A percentile compares a stretch with the other conserved stretches of the same genome.
These are phyloP conservation scores for Rubroshorea leprosula DNA, from an alignment of 345 rosid genomes.

Conservation along the genomic window DNA sequence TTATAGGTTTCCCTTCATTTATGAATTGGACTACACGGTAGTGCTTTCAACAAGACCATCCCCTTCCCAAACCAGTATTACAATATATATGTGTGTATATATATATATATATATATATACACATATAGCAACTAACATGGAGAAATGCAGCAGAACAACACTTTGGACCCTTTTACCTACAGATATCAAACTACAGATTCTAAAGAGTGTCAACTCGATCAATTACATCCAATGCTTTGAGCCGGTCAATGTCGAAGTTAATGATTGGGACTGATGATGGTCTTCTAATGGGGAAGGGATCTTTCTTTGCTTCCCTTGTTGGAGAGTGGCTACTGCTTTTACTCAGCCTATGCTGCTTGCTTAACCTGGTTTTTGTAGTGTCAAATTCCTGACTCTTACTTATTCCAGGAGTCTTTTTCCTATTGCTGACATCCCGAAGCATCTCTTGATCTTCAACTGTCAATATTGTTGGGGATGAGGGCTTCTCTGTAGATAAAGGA, in stretches of 20 bases:
- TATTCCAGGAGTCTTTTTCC: constrained; percentile 72
- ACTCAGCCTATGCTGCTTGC: constrained; percentile 73
- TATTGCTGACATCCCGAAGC: constrained; percentile 80
- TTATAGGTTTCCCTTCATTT: too few species aligned
- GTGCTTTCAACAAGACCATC: too few species aligned
- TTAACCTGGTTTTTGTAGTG: constrained; percentile 49
- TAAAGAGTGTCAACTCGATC: constrained; percentile 79
- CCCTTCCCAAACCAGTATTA: too few species aligned
- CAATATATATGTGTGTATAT: too few species aligned
- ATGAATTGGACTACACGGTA: too few species aligned
- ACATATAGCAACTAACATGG: neutral
- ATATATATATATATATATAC: too few species aligned
- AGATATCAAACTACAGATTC: constrained; percentile 29
- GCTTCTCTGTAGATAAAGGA: constrained; percentile 36
- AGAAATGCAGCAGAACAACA: neutral
- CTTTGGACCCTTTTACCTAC: neutral
- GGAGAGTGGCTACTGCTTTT: constrained; percentile 94
- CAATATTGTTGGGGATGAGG: constrained; percentile 42
- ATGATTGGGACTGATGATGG: constrained; percentile 68
- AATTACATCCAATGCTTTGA: constrained; percentile 81
- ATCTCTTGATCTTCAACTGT: constrained; percentile 86
- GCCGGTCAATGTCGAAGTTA: constrained; percentile 60
- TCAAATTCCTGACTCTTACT: constrained; percentile 96
- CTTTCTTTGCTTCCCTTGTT: constrained; percentile 45
- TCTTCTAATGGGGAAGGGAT: constrained; percentile 45